Conservation (phyloP, 192 early-diverging fungal genomes). For the Rhizophagus prolifer region DNA sequence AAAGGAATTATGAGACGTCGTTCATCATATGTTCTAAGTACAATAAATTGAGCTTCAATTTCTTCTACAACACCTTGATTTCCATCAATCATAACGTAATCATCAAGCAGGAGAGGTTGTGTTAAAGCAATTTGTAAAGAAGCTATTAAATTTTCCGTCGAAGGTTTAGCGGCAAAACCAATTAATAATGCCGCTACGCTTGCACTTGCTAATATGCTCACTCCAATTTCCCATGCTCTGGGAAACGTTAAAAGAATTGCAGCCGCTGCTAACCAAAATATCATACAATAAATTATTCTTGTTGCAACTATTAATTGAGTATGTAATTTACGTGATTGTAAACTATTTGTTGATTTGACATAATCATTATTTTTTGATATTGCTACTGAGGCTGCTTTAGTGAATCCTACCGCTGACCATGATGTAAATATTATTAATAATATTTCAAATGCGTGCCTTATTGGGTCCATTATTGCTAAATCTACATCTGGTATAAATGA, state of each 20-base stretch:
- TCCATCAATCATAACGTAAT: conserved; percentile 36
- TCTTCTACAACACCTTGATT: conserved; percentile 37
- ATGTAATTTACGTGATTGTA: conserved; percentile 34
- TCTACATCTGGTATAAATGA: conserved; percentile 36
- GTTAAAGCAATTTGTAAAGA: conserved; percentile 47
- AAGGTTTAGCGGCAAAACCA: conserved; percentile 43
- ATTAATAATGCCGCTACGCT: conserved; percentile 42
- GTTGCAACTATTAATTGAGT: conserved; percentile 45
- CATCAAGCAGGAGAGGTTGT: conserved; percentile 43
- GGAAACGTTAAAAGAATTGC: conserved; percentile 45
- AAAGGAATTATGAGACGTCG: conserved; percentile 41
- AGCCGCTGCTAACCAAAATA: conserved; percentile 35
- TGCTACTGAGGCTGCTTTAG: conserved; percentile 37
- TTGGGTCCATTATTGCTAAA: conserved; percentile 21
- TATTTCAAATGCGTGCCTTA: conserved; percentile 39
- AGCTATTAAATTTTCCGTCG: conserved; percentile 42
- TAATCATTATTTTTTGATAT: conserved; percentile 31
- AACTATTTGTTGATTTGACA: conserved; percentile 29
- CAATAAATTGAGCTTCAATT: conserved; percentile 45
- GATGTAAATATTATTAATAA: conserved; percentile 36
- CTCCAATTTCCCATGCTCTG: conserved; percentile 42
- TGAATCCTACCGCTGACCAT: conserved; percentile 35
- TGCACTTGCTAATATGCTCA: conserved; percentile 40
- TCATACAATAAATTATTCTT: conserved; percentile 38
- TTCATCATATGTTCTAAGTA: conserved; percentile 40